These are phyloP conservation scores for Adansonia gregorii DNA, from an alignment of 441 rosid species.

Conservation along the genomic window DNA sequence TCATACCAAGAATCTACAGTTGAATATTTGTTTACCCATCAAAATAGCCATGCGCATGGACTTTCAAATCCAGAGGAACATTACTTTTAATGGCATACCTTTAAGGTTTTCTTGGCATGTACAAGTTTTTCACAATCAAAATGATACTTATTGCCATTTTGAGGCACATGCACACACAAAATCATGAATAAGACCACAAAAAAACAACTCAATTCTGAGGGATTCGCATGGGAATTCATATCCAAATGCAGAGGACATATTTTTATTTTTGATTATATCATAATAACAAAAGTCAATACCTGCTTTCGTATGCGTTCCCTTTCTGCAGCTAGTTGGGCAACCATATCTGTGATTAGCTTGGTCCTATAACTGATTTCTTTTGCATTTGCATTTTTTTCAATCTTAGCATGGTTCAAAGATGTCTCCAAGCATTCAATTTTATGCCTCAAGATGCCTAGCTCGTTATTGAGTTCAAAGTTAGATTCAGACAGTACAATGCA, in stretches of 20 bases:
- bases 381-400: conserved; percentile 55
- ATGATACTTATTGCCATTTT: neutral
- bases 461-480: conserved; percentile 64
- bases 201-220: neutral
- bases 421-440: conserved; percentile 59
- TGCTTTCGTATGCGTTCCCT: conserved; percentile 82
- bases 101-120: too few species aligned
- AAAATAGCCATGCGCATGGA: neutral
- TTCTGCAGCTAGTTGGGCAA: conserved; percentile 65
- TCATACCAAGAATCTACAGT: neutral
- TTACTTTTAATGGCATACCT: too few species aligned
- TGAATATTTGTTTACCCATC: neutral
- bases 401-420: conserved; percentile 55
- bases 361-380: conserved; percentile 63
- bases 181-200: neutral
- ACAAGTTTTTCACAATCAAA: neutral
- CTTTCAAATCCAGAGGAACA: too few species aligned
- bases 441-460: conserved; percentile 54
- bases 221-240: neutral
- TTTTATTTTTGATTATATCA: neutral
- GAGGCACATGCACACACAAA: neutral
- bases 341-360: conserved; percentile 68
- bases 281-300: conserved; percentile 45
- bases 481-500: conserved; percentile 64
- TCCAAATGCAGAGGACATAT: conserved; percentile 1